phyloP scores from a whole-genome alignment of 129 eudicot genomes.

The Oenanthe sinensis region DNA sequence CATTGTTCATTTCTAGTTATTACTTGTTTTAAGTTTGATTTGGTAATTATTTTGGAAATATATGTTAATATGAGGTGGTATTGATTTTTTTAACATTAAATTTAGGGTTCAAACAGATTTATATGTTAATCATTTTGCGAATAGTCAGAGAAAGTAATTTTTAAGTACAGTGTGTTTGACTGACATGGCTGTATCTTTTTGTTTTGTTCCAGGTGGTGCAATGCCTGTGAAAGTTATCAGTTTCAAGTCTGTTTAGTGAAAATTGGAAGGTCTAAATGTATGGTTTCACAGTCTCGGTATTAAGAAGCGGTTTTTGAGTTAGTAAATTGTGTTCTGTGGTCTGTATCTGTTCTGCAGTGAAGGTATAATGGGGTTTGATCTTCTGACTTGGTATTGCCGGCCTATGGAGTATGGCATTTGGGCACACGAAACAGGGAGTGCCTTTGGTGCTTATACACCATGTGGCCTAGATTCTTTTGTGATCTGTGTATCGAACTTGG shows the following conservation, averaged over 20 bases:
- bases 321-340: not conserved
- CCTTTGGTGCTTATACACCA: slow-evolving; percentile 67
- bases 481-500: slow-evolving; percentile 40
- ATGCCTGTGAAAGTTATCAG: not conserved
- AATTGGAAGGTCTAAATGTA: not conserved
- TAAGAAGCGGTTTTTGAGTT: not conserved
- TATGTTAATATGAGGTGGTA: not conserved
- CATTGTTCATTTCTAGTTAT: too few species aligned
- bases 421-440: slow-evolving; percentile 48
- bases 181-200: not conserved
- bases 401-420: slow-evolving; percentile 58
- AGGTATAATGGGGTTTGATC: slow-evolving; percentile 33
- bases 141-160: too few species aligned
- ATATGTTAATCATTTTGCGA: too few species aligned
- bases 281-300: not conserved
- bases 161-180: not conserved
- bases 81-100: too few species aligned
- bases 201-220: not conserved
- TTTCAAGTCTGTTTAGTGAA: not conserved
- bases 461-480: slow-evolving; percentile 53
- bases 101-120: too few species aligned
- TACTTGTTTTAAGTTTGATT: not conserved
- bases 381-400: slow-evolving; percentile 62
- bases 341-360: not conserved
- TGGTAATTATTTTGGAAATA: not conserved